A percentile compares a stretch with the other conserved stretches of the same genome.
These are phyloP conservation scores for Tolypocladium paradoxum DNA, from an alignment of 2,329 filamentous ascomycete genomes.

Conservation along the genomic window DNA sequence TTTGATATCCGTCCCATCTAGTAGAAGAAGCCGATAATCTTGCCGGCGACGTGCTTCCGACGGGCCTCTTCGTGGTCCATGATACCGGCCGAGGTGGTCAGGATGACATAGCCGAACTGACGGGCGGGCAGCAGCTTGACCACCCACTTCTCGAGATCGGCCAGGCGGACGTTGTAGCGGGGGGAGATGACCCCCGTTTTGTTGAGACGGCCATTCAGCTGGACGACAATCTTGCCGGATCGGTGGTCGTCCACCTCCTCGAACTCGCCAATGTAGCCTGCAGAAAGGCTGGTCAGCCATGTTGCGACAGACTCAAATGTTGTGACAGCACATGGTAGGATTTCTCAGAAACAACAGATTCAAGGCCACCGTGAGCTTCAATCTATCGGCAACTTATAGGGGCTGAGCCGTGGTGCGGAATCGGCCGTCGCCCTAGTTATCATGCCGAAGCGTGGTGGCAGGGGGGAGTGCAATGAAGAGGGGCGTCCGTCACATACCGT, in stretches of 20 bases:
- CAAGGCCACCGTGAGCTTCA: slow-evolving; percentile 72
- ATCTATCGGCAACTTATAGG: slow-evolving; percentile 99
- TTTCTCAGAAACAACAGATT: slow-evolving; percentile 37
- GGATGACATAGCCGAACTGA: slow-evolving; percentile 99
- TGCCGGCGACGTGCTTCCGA: slow-evolving; percentile 97
- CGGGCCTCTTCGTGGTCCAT: slow-evolving; percentile 99
- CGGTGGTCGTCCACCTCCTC: slow-evolving; percentile 99
- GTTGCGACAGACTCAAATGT: slow-evolving; percentile 93
- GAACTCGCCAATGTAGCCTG: slow-evolving; percentile 98
- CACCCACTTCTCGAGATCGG: slow-evolving; percentile 99
- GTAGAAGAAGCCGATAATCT: slow-evolving; percentile 99
- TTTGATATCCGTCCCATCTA: slow-evolving; percentile 36
- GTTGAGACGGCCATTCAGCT: slow-evolving; percentile 97
- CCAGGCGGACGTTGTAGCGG: slow-evolving; percentile 97
- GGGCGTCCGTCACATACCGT: slow-evolving; percentile 62
- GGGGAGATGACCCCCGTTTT: slow-evolving; percentile 99
- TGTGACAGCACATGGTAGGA: slow-evolving; percentile 17
- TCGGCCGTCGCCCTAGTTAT: slow-evolving; percentile 99
- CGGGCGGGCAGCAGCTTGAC: slow-evolving; percentile 96
- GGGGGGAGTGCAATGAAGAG: slow-evolving; percentile 8
- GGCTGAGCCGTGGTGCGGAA: slow-evolving; percentile 72
- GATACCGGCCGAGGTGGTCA: slow-evolving; percentile 98
- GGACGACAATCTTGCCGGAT: slow-evolving; percentile 98
- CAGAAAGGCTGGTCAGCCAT: slow-evolving; percentile 46
- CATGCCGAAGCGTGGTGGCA: slow-evolving; percentile 62